Evolutionary conservation across 768 basidiomycete genomes (phyloP).

Genomic region (Cystobasidium ongulense): DNA sequence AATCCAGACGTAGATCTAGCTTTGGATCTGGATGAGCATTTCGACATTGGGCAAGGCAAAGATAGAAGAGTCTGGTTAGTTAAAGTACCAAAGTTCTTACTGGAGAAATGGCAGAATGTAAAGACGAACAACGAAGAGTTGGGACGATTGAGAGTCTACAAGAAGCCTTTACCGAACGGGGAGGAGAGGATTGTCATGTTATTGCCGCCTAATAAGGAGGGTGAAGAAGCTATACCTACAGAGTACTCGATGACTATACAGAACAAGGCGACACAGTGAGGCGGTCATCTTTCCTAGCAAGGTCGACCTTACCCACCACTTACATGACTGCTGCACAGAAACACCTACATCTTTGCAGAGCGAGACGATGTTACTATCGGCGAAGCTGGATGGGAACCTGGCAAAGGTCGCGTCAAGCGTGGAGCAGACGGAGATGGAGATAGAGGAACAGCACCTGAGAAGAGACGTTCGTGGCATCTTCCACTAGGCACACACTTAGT

Average conservation of each 20-base stretch:
- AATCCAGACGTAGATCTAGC: constrained; percentile 11
- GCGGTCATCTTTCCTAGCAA: not conserved
- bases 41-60: constrained; percentile 63
- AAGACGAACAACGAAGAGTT: constrained; percentile 68
- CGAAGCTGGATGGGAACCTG: constrained; percentile 18
- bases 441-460: not conserved
- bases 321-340: constrained; percentile 60
- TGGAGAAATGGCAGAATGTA: constrained; percentile 75
- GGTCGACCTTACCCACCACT: not conserved
- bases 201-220: constrained; percentile 5
- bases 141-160: constrained; percentile 71
- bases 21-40: constrained; percentile 56
- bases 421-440: constrained; percentile 11
- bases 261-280: constrained; percentile 52
- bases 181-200: constrained; percentile 34
- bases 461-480: constrained; percentile 17
- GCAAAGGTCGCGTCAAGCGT: constrained; percentile 2
- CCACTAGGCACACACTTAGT: not conserved
- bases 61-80: constrained; percentile 74
- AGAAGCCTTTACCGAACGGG: constrained; percentile 47
- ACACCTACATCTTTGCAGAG: constrained; percentile 77
- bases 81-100: constrained; percentile 77
- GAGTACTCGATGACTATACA: constrained; percentile 84
- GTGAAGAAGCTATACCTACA: constrained; percentile 49
- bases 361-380: constrained; percentile 55